These are phyloP conservation scores for Ceratobasidium sp. DNA, from an alignment of 1,284 basidiomycete species.

Conservation along the genomic window DNA sequence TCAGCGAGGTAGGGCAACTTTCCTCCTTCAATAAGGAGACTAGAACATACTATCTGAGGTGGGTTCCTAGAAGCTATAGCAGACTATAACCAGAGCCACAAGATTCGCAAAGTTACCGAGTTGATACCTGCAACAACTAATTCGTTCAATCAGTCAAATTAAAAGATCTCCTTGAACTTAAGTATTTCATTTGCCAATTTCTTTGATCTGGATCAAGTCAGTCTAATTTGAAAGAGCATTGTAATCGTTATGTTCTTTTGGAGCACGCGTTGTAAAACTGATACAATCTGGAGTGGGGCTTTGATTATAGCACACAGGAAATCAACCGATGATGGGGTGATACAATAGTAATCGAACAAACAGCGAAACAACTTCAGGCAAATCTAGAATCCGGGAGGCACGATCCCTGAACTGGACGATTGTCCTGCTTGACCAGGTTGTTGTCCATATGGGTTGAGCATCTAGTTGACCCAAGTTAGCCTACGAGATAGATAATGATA, in stretches of 20 bases:
- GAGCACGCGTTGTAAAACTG: neutral
- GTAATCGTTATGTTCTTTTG: neutral
- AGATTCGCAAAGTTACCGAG: too few relatives aligned
- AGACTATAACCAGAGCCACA: too few relatives aligned
- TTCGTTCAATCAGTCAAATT: too few relatives aligned
- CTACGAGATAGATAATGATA: conserved; percentile 23
- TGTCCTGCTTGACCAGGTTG: conserved; percentile 34
- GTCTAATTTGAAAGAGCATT: too few relatives aligned
- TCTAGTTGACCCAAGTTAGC: conserved; percentile 40
- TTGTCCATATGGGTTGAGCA: conserved; percentile 34
- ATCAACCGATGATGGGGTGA: neutral
- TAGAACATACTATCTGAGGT: too few relatives aligned
- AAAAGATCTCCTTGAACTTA: too few relatives aligned
- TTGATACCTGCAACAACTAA: too few relatives aligned
- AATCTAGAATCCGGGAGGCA: conserved; percentile 35
- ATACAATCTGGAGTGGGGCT: conserved; percentile 28
- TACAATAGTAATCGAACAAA: conserved; percentile 8
- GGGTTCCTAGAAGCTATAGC: too few relatives aligned
- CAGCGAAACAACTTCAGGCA: neutral
- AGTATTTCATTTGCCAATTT: too few relatives aligned
- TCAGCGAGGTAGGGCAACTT: too few relatives aligned
- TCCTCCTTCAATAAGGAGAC: too few relatives aligned
- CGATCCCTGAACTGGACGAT: conserved; percentile 33
- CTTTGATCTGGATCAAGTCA: neutral
- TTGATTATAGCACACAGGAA: conserved; percentile 29